Evolutionary conservation across 2,329 filamentous ascomycete genomes (phyloP).

Genomic region (Peltaster fructicola): DNA sequence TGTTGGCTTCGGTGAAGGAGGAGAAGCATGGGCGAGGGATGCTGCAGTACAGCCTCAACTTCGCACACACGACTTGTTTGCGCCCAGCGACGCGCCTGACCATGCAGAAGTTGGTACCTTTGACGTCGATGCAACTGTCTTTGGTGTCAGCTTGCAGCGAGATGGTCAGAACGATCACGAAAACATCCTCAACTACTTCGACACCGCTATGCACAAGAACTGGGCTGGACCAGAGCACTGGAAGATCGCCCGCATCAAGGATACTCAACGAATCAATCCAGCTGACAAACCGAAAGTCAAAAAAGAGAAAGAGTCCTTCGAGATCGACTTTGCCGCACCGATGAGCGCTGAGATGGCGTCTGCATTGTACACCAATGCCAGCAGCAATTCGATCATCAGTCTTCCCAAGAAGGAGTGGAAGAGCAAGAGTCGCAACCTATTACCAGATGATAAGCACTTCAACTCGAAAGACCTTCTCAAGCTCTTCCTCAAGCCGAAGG

Average conservation of each 20-base stretch:
- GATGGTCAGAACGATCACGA: constrained; percentile 55
- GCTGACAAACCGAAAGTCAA: constrained; percentile 55
- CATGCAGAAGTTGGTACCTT: constrained; percentile 34
- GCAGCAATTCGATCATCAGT: constrained; percentile 63
- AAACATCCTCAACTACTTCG: constrained; percentile 95
- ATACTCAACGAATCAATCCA: too few relatives aligned
- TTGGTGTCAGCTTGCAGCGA: constrained; percentile 55
- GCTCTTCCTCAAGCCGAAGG: constrained; percentile 88
- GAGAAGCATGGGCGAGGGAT: constrained; percentile 86
- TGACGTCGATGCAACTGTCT: constrained; percentile 47
- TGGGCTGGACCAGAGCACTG: constrained; percentile 98
- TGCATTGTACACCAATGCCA: constrained; percentile 62
- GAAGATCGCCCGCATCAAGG: constrained; percentile 88
- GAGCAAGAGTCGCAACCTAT: constrained; percentile 76
- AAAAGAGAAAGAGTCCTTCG: constrained; percentile 93
- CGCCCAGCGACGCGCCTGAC: constrained; percentile 33
- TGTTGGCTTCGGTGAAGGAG: constrained; percentile 82
- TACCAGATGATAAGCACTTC: constrained; percentile 97
- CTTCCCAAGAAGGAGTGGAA: constrained; percentile 91
- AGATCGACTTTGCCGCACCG: constrained; percentile 73
- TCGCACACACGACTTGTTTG: constrained; percentile 51
- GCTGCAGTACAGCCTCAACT: constrained; percentile 75
- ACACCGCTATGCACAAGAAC: constrained; percentile 89
- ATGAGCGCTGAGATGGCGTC: constrained; percentile 56
- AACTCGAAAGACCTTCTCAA: constrained; percentile 79